A percentile compares a stretch with the other conserved stretches of the same genome.
Evolutionary conservation across 345 rosid species (phyloP).

Genomic region (Gossypium mustelinum): DNA sequence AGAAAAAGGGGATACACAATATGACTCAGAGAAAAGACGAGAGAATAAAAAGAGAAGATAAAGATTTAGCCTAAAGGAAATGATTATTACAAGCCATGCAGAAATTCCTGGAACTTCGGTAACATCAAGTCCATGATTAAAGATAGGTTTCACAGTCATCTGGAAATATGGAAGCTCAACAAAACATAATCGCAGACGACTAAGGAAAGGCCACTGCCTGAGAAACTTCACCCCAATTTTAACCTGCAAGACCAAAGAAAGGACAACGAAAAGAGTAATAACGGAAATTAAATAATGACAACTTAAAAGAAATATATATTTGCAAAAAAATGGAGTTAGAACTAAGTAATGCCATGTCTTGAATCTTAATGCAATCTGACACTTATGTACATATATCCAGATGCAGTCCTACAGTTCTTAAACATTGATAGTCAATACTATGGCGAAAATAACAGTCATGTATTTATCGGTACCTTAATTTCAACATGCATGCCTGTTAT

Average conservation of each 20-base stretch:
- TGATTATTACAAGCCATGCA: slow-evolving; percentile 77
- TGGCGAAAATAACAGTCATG: background rate
- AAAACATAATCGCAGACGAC: slow-evolving; percentile 86
- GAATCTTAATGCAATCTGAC: slow-evolving; percentile 2
- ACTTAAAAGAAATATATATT: background rate
- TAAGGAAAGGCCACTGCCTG: slow-evolving; percentile 79
- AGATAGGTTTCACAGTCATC: slow-evolving; percentile 86
- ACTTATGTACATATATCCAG: background rate
- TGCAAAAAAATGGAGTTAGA: background rate
- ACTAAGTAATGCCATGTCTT: background rate
- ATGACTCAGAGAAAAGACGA: slow-evolving; percentile 17
- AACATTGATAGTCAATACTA: background rate
- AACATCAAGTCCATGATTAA: slow-evolving; percentile 72
- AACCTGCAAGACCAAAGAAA: slow-evolving; percentile 44
- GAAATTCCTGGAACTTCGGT: slow-evolving; percentile 89
- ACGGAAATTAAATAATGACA: background rate
- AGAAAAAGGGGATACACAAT: slow-evolving; percentile 17
- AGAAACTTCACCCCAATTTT: slow-evolving; percentile 86
- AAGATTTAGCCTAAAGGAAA: slow-evolving; percentile 4
- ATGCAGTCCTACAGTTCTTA: background rate
- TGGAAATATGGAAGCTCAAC: slow-evolving; percentile 95
- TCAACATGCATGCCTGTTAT: slow-evolving; percentile 92
- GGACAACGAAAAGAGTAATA: background rate
- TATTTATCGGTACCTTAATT: slow-evolving; percentile 58
- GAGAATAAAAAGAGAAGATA: slow-evolving; percentile 7